phyloP scores from a whole-genome alignment of 805 yeast genomes.

The baker's yeast (Saccharomyces cerevisiae) region DNA sequence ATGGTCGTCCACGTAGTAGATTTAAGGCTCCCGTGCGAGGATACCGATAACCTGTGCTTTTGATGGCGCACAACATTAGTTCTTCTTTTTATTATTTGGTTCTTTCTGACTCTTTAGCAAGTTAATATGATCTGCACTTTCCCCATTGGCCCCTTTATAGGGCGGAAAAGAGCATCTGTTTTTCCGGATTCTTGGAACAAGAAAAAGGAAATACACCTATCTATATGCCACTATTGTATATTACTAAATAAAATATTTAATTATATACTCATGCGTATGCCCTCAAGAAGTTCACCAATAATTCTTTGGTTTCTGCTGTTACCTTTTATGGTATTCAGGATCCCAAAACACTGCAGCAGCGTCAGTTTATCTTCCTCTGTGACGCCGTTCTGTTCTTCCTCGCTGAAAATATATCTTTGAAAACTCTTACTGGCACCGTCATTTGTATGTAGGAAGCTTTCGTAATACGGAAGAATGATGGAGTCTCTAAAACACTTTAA shows the following conservation, averaged over 20 bases:
- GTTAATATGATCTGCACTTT: neutral
- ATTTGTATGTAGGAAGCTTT: constrained; percentile 31
- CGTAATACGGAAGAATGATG: constrained; percentile 46
- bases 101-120: neutral
- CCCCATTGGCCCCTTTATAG: neutral
- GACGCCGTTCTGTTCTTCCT: constrained; percentile 34
- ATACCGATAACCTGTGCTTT: neutral
- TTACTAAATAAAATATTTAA: neutral
- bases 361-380: constrained; percentile 36
- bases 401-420: constrained; percentile 27
- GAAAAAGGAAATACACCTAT: neutral
- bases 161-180: neutral
- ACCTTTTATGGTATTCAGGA: constrained; percentile 45
- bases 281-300: constrained; percentile 44
- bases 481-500: constrained; percentile 44
- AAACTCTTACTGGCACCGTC: constrained; percentile 29
- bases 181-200: neutral
- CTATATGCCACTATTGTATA: neutral
- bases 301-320: constrained; percentile 48
- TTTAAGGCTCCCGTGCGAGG: neutral
- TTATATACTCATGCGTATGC: constrained; percentile 30
- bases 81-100: neutral
- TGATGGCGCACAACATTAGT: neutral
- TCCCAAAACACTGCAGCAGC: constrained; percentile 55
- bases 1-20: neutral